Evolutionary conservation across 2,329 filamentous ascomycete genomes (phyloP), one percentile per base, ranked within the genome.

Genomic region (Sphaerulina musiva): DNA sequence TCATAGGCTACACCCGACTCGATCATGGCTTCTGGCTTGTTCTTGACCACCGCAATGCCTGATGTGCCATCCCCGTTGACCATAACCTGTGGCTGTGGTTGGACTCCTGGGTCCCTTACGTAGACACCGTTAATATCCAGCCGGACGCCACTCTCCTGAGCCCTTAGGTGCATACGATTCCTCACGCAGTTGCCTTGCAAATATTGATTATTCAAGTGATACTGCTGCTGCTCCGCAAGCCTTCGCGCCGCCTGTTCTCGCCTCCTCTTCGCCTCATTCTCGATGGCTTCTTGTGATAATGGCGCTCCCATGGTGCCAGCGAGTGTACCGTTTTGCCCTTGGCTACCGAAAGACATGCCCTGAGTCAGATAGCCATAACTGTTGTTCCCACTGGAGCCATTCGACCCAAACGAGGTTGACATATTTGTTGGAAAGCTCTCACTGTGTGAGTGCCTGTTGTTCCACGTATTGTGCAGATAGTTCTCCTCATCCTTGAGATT

Each of bases 401-500:
- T 64, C 54, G 84, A 87, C 11, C 63, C 65, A 56, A 71, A 69
- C 7, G 77, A 77, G 51, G 75, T 71, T 55, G 71, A 62, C 63
- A 74, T 69, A 31, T 58, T 66, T 12, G 62, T 63, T 23, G 51
- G 55, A 43, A 67, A 68, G 57, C 65, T 68, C 42, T 67, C 63
- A 23, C 56, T 61, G 23, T 58, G 45, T 12, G 54, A 50, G 66
- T 78, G 66, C 66, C 75, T 66, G 66, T 72, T 73, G 43, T 81
- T 79, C 66, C 83, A 85, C 53, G 83, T 76, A 55, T 82, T 83
- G 43, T 88, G 84, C 69, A 93, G 78, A 61, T 83, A 87, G 63
- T 90, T 87, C 66, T 95, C 89, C 70, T 95, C 91, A 60, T 89
- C 89, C 55, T 86, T 84, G 45, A 95, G 73, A 73, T 95, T 88